A percentile compares a stretch with the other conserved stretches of the same genome.
These are phyloP conservation scores for Circinella minor DNA, from an alignment of 371 early-diverging fungal genomes.

Conservation along the genomic window DNA sequence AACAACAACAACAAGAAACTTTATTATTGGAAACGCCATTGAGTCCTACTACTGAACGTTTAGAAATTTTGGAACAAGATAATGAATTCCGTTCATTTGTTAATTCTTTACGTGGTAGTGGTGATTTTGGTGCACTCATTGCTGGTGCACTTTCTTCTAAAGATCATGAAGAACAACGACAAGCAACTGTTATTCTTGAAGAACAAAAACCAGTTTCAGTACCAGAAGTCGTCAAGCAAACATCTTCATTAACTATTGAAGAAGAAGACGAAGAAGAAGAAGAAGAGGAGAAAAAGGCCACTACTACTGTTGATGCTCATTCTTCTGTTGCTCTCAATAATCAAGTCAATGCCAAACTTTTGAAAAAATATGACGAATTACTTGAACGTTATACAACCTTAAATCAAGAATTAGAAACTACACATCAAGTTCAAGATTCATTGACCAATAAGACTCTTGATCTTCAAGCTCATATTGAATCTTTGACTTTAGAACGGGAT, in stretches of 20 bases:
- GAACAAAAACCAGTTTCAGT: not conserved
- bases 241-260: not conserved
- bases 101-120: conserved; percentile 36
- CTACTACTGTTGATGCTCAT: not conserved
- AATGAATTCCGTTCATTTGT: conserved; percentile 40
- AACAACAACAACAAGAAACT: not conserved
- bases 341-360: not conserved
- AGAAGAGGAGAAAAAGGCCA: not conserved
- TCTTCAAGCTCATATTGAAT: conserved; percentile 34
- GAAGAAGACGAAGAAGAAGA: conserved; percentile 2
- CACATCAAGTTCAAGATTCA: not conserved
- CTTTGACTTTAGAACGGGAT: conserved; percentile 29
- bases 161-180: not conserved
- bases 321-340: not conserved
- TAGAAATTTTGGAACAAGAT: conserved; percentile 37
- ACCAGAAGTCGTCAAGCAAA: not conserved
- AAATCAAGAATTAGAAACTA: not conserved
- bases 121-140: conserved; percentile 47
- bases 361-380: conserved; percentile 8
- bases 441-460: conserved; percentile 23
- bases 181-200: not conserved
- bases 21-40: not conserved
- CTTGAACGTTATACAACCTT: conserved; percentile 2
- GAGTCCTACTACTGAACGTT: conserved; percentile 8
- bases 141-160: conserved; percentile 38